These are phyloP conservation scores for Chrysoporthe cubensis DNA, from an alignment of 2,329 filamentous ascomycete genomes.

Conservation along the genomic window DNA sequence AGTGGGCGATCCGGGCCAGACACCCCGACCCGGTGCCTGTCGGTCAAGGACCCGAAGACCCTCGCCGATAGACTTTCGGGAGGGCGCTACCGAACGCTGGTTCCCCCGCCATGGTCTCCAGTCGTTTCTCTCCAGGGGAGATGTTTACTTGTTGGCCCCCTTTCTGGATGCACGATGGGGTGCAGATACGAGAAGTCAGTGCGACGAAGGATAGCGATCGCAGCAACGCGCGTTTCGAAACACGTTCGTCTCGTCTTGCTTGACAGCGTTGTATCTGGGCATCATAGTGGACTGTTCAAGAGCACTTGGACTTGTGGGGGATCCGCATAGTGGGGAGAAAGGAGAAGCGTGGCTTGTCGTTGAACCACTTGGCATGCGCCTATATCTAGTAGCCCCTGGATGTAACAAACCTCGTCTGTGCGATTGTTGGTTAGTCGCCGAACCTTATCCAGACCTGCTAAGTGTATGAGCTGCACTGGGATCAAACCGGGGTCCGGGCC, in stretches of 20 bases:
- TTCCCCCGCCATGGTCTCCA: background rate
- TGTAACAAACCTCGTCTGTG: background rate
- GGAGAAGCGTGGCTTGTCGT: background rate
- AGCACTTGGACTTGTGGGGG: background rate
- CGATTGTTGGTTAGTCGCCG: background rate
- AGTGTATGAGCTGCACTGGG: background rate
- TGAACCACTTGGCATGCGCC: background rate
- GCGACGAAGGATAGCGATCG: background rate
- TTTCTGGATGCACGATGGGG: background rate
- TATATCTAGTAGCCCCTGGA: background rate
- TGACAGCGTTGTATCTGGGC: background rate
- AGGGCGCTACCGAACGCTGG: background rate
- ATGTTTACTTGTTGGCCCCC: background rate
- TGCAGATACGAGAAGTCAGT: conserved; percentile 5
- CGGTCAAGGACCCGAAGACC: background rate
- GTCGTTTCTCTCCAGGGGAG: background rate
- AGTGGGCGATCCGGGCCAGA: background rate
- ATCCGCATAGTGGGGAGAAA: background rate
- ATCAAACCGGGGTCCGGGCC: background rate
- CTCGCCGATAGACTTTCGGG: background rate
- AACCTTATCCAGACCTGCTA: background rate
- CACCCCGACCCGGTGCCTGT: background rate
- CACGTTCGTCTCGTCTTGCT: conserved; percentile 3
- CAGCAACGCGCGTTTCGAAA: conserved; percentile 3
- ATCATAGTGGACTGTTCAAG: background rate